Conservation (phyloP, 257 asterid species). For the Mentha longifolia region DNA sequence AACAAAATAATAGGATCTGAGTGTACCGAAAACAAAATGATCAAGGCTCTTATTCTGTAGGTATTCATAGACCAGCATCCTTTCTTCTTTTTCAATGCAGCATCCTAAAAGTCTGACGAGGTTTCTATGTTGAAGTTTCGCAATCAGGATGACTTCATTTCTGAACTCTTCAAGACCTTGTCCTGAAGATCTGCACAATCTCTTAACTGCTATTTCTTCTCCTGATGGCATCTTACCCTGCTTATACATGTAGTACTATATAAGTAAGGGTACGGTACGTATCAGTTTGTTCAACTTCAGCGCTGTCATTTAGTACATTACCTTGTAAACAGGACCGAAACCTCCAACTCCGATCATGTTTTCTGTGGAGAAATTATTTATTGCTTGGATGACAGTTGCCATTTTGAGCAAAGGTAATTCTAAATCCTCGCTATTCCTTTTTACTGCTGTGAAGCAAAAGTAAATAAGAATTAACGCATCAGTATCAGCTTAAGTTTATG, state of each 20-base stretch:
- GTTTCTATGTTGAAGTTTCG: neutral
- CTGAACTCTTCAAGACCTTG: conserved; percentile 1
- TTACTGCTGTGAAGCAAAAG: conserved; percentile 4
- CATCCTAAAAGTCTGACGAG: neutral
- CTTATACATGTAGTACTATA: neutral
- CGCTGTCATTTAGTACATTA: conserved; percentile 17
- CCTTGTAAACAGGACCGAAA: conserved; percentile 56
- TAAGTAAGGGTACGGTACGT: neutral
- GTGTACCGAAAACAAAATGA: neutral
- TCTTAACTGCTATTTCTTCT: conserved; percentile 22
- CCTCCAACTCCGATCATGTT: conserved; percentile 41
- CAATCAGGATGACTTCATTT: neutral
- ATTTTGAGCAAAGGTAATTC: conserved; percentile 41
- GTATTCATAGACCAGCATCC: neutral
- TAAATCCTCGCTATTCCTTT: conserved; percentile 27
- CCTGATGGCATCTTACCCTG: conserved; percentile 35
- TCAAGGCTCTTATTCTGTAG: neutral
- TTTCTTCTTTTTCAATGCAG: neutral
- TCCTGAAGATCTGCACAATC: neutral
- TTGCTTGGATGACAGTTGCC: conserved; percentile 40
- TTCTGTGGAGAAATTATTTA: conserved; percentile 41
- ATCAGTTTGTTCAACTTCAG: neutral
- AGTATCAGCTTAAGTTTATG: too few relatives aligned
- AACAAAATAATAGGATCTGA: neutral
- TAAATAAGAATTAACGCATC: neutral